Percentiles rank a stretch among this genome's conserved stretches.
These are phyloP conservation scores for Escallonia rubra DNA, from an alignment of 129 eudicot species.

Conservation along the genomic window DNA sequence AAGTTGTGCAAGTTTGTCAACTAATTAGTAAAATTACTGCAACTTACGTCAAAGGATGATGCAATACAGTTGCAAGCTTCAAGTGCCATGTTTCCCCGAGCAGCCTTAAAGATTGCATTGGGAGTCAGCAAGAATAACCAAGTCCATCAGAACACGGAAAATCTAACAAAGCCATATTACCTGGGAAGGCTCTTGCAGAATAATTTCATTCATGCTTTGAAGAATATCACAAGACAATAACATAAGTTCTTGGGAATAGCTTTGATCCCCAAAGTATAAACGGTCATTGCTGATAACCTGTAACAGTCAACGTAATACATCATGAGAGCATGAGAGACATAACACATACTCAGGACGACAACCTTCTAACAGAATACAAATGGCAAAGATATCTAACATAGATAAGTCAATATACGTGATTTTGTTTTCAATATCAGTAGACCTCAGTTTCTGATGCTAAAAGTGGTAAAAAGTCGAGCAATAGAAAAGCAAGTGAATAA, in stretches of 20 bases:
- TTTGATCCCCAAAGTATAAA: constrained; percentile 41
- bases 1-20: background rate
- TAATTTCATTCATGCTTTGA: constrained; percentile 26
- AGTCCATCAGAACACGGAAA: background rate
- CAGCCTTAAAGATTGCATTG: constrained; percentile 33
- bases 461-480: too few relatives aligned
- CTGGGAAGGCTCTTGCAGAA: constrained; percentile 58
- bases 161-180: constrained; percentile 20
- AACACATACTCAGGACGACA: background rate
- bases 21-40: background rate
- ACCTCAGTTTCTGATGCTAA: too few relatives aligned
- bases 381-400: background rate
- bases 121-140: constrained; percentile 12
- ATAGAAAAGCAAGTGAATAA: too few relatives aligned
- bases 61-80: constrained; percentile 79
- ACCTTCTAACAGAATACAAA: background rate
- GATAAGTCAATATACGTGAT: background rate
- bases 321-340: background rate
- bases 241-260: constrained; percentile 38
- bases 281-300: constrained; percentile 57
- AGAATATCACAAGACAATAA: constrained; percentile 44
- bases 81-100: constrained; percentile 75
- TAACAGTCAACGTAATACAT: background rate
- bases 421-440: background rate
- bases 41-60: constrained; percentile 43